Conservation (phyloP, 441 rosid species). For the Biscutella auriculata region DNA sequence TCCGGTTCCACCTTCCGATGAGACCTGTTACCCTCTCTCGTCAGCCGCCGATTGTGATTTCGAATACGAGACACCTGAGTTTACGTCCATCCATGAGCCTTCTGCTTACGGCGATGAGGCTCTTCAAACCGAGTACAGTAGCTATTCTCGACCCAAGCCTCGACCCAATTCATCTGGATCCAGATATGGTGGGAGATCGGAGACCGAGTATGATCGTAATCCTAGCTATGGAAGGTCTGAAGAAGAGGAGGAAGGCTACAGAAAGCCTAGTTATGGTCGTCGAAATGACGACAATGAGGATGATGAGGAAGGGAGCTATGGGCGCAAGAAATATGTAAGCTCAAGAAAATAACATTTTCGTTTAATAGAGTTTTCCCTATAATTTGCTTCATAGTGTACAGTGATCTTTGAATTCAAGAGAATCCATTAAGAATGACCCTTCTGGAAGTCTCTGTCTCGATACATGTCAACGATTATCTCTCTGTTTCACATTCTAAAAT, state of each 20-base stretch:
- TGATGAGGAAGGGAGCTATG: conserved; percentile 37
- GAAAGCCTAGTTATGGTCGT: conserved; percentile 24
- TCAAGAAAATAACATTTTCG: neutral
- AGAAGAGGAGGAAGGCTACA: conserved; percentile 5
- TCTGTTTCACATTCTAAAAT: neutral
- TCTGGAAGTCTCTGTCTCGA: neutral
- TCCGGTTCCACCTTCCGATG: conserved; percentile 48
- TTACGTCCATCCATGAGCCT: conserved; percentile 43
- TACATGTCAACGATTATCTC: neutral
- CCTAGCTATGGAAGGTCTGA: conserved; percentile 20
- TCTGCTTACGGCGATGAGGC: conserved; percentile 52
- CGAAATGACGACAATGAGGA: conserved; percentile 22
- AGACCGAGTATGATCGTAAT: conserved; percentile 20
- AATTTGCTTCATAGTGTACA: neutral
- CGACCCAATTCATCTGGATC: conserved; percentile 29
- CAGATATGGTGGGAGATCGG: conserved; percentile 6
- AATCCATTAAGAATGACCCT: neutral
- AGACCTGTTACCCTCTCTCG: conserved; percentile 44
- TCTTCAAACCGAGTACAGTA: conserved; percentile 52
- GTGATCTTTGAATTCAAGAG: neutral
- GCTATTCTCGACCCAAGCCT: conserved; percentile 58
- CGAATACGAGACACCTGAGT: conserved; percentile 50
- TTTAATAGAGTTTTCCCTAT: neutral
- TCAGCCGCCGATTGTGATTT: conserved; percentile 22
- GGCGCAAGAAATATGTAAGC: conserved; percentile 44